Evolutionary conservation across 345 rosid species (phyloP).

Genomic region (Eucalyptus virginea): DNA sequence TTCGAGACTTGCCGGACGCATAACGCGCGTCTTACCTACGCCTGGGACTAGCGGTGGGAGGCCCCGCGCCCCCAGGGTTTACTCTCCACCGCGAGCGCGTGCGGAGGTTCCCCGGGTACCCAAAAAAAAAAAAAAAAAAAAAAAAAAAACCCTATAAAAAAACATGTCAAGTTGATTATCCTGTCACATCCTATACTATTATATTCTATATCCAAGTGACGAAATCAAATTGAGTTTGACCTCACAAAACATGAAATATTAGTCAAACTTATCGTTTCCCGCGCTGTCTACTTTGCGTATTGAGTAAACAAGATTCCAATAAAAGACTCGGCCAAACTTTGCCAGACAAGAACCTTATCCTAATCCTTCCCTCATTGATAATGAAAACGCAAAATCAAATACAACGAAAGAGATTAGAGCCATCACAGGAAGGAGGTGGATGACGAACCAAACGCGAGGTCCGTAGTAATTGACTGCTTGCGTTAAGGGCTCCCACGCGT

Average conservation of each 20-base stretch:
- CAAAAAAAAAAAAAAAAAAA: no score
- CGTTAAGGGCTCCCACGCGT: constrained; percentile 76
- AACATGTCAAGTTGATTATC: not conserved
- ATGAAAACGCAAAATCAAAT: not conserved
- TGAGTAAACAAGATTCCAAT: not conserved
- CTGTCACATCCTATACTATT: not conserved
- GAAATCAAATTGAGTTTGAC: not conserved
- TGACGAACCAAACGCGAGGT: constrained; percentile 30
- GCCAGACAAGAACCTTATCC: not conserved
- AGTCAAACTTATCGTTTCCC: not conserved
- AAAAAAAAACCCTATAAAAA: no score
- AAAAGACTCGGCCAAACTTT: not conserved
- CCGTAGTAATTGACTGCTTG: constrained; percentile 42
- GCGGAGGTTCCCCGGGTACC: no score
- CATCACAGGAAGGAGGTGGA: constrained; percentile 69
- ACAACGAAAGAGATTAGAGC: not conserved
- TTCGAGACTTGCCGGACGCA: no score
- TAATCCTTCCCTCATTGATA: not conserved
- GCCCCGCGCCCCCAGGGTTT: no score
- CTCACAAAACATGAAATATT: not conserved
- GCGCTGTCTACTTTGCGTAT: not conserved
- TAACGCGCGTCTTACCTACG: no score
- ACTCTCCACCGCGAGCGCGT: no score
- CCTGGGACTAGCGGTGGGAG: no score
- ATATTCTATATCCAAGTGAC: not conserved